Base-by-base conservation (phyloP, 345 rosid species). In the Barbarea vulgaris region DNA sequence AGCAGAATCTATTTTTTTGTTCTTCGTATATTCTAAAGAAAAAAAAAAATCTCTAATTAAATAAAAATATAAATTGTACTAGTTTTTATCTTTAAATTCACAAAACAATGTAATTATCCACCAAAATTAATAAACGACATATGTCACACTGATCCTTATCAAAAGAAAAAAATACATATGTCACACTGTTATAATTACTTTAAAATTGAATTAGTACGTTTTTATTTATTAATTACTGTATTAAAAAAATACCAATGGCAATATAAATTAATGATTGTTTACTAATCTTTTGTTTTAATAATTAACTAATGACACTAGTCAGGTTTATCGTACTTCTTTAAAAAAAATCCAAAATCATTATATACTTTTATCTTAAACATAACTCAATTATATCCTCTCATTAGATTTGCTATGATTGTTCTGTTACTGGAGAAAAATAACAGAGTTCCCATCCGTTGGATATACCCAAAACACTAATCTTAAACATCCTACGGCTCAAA, bases 381-480 rank as follows among this genome's bases (percentile, higher is more conserved):
- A 51, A 34, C 3, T 46, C 19, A 37, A 33, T 11, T 5, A 24
- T 24, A 50, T 71, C n/a, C 21, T 19, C 17, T 52, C 44, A 53
- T 41, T 28, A 52, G 28, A 73, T 64, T 53, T 53, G 70, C 27
- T 64, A 73, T 73, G 54, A 63, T 53, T 53, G n/a, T 52, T 39
- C 33, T 41, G 46, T 63, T 52, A 52, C 6, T 48, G 25, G 22
- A 22, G 3, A 7, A 10, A 25, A 53, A 39, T 3, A 36, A 33
- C 19, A 64, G n/a, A 70, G 18, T 30, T 63, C 14, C 25, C 52
- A 28, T 46, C 76, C 72, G 67, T 77, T 47, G 42, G 76, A 70
- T 69, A 6, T 5, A 15, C 1, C 28, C 53, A 3, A 39, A 22
- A 1, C 54, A 11, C 21, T 25, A 12, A 24, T 18, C 17, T 42